Base-by-base conservation (phyloP, 306 rosid species). In the Rosa lucieae region DNA sequence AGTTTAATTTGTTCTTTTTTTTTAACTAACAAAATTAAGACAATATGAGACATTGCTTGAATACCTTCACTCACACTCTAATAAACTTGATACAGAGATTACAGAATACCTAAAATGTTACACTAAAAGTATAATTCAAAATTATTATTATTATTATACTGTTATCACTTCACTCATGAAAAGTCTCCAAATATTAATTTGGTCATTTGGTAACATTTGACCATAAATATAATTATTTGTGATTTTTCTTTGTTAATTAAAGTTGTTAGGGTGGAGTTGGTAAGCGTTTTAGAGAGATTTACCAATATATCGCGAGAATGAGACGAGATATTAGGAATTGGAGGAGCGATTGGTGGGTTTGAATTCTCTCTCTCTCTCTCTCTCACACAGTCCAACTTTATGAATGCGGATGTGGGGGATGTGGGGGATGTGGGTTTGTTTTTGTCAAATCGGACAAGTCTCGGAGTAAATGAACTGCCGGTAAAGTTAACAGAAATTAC, bases 201-300 rank as follows among this genome's bases (percentile, higher is more conserved):
- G 13, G 12, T 58, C 1, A 58, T 21, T n/a, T 23, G 14, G 5
- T 23, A 15, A 26, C 35, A 42, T 21, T 23, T 70, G 21, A n/a
- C 47, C 26, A 26, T 5, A 18, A 32, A 32, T 32, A 65, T 63
- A 10, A n/a, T 39, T 15, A 44, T 80, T 32, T 49, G 8, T 14
- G 18, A 8, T 29, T 49, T 3, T 26, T 74, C 42, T 6, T 1
- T 59, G 7, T 20, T 5, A 46, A 52, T 70, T 47, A 37, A 63
- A 76, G 88, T 73, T 13, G 80, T 73, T 62, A 18, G 43, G 49
- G 10, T n/a, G 42, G n/a, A 79, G 74, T 76, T 72, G 89, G 84
- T 59, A 72, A 35, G 46, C 37, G 37, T 32, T 32, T 2, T 29
- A 29, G 79, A 55, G 8, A 23, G 21, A 56, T 7, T 8, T 8